These are phyloP conservation scores for Colletotrichum orbiculare DNA, from an alignment of 2,329 filamentous ascomycete species.

Conservation along the genomic window DNA sequence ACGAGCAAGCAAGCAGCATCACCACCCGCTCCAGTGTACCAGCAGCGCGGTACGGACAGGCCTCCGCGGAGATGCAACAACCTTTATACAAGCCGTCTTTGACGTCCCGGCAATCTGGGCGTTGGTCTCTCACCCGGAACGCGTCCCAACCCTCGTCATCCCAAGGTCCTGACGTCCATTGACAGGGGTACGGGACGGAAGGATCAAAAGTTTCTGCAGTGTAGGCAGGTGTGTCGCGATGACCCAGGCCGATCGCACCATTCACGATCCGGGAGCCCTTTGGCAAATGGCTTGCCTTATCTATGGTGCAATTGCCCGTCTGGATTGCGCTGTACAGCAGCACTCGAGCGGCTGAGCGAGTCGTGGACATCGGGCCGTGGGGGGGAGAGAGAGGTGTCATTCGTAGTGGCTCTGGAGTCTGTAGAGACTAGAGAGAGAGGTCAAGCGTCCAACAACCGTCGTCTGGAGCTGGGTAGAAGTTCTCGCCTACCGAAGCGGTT, in stretches of 20 bases:
- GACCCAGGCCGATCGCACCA: slow-evolving; percentile 26
- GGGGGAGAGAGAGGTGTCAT: slow-evolving; percentile 12
- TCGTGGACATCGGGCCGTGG: slow-evolving; percentile 13
- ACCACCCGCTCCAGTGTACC: neutral
- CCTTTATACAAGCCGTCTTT: slow-evolving; percentile 26
- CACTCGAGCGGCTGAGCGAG: neutral
- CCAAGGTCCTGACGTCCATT: neutral
- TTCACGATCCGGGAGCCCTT: neutral
- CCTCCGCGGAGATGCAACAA: slow-evolving; percentile 30
- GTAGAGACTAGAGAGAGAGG: too few species aligned
- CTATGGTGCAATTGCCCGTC: slow-evolving; percentile 36
- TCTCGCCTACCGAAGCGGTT: neutral
- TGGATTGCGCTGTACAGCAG: slow-evolving; percentile 25
- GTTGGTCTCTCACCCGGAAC: neutral
- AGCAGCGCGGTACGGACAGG: neutral
- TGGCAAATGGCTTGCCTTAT: slow-evolving; percentile 29
- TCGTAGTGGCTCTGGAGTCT: slow-evolving; percentile 13
- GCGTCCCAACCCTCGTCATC: slow-evolving; percentile 3
- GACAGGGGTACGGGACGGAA: neutral
- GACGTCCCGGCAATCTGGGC: slow-evolving; percentile 21
- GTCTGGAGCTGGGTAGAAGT: neutral
- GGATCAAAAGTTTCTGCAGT: slow-evolving; percentile 6
- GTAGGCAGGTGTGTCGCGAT: slow-evolving; percentile 14
- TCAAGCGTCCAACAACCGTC: neutral
- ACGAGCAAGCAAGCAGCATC: neutral